These are phyloP conservation scores for Aspergillus floridensis DNA, from an alignment of 2,329 filamentous ascomycete genomes.

Conservation along the genomic window DNA sequence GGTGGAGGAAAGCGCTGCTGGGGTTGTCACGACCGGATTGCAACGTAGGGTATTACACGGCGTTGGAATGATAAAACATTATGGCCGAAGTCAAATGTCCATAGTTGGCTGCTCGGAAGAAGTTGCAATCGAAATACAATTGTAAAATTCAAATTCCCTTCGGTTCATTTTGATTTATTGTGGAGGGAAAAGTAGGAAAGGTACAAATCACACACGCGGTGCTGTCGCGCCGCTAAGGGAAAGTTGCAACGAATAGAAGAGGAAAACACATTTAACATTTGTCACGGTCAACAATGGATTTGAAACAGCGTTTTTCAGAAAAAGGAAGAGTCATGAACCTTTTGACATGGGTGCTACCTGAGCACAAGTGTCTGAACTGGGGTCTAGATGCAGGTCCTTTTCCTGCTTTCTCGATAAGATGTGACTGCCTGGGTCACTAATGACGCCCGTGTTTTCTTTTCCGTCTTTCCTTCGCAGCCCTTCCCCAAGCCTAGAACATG, in stretches of 20 bases:
- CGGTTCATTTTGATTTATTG: constrained; percentile 4
- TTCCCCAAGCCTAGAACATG: constrained; percentile 19
- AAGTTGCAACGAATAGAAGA: not conserved
- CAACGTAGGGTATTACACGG: constrained; percentile 36
- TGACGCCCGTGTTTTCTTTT: not conserved
- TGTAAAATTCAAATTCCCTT: constrained; percentile 33
- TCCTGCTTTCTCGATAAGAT: not conserved
- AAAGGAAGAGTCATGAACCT: not conserved
- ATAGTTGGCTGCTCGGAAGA: constrained; percentile 35
- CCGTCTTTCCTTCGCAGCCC: not conserved
- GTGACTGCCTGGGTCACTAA: not conserved
- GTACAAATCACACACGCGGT: constrained; percentile 14
- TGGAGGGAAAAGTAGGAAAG: constrained; percentile 5
- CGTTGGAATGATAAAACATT: constrained; percentile 41
- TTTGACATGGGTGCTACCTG: constrained; percentile 11
- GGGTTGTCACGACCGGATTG: constrained; percentile 32
- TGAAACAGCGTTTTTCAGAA: not conserved
- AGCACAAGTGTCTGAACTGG: constrained; percentile 9
- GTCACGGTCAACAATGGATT: not conserved
- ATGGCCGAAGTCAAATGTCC: constrained; percentile 37
- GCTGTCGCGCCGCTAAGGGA: not conserved
- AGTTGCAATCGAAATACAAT: constrained; percentile 38
- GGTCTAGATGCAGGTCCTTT: not conserved
- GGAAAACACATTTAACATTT: not conserved
- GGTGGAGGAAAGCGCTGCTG: constrained; percentile 24